These are phyloP conservation scores for Leucocoprinus leucothites DNA, from an alignment of 768 basidiomycete species.

Conservation along the genomic window DNA sequence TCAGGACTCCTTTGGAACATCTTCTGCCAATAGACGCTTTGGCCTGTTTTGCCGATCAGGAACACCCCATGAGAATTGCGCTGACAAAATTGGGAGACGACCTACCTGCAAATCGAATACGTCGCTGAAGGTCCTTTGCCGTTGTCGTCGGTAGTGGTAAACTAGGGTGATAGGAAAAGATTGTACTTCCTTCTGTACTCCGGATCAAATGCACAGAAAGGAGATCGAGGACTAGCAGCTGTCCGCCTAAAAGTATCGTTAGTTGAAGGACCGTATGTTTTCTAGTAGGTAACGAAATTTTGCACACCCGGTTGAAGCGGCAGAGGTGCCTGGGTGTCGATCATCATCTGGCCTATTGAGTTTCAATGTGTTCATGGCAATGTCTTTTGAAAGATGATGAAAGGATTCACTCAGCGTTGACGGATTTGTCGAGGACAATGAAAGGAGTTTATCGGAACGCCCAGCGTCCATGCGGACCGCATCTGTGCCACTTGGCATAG, in stretches of 20 bases:
- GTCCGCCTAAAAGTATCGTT: constrained; percentile 19
- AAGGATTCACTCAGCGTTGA: not conserved
- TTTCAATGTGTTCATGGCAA: no score
- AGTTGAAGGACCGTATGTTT: no score
- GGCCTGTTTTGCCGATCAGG: constrained; percentile 20
- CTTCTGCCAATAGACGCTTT: constrained; percentile 46
- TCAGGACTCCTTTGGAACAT: constrained; percentile 40
- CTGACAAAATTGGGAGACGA: not conserved
- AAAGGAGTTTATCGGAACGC: not conserved
- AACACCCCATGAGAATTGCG: no score
- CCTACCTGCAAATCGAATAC: constrained; percentile 43
- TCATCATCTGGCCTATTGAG: constrained; percentile 24
- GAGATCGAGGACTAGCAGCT: constrained; percentile 40
- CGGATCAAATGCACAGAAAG: constrained; percentile 47
- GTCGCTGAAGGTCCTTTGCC: constrained; percentile 38
- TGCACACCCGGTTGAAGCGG: constrained; percentile 21
- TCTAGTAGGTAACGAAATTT: no score
- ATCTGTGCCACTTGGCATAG: constrained; percentile 25
- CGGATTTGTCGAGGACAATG: not conserved
- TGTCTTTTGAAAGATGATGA: not conserved
- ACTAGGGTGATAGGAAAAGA: constrained; percentile 45
- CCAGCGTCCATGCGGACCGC: constrained; percentile 15
- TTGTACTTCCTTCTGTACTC: constrained; percentile 36
- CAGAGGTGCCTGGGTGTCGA: constrained; percentile 28
- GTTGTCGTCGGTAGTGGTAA: constrained; percentile 32